These are phyloP conservation scores for Phaseolus lunatus DNA, from an alignment of 306 rosid genomes.

Conservation along the genomic window DNA sequence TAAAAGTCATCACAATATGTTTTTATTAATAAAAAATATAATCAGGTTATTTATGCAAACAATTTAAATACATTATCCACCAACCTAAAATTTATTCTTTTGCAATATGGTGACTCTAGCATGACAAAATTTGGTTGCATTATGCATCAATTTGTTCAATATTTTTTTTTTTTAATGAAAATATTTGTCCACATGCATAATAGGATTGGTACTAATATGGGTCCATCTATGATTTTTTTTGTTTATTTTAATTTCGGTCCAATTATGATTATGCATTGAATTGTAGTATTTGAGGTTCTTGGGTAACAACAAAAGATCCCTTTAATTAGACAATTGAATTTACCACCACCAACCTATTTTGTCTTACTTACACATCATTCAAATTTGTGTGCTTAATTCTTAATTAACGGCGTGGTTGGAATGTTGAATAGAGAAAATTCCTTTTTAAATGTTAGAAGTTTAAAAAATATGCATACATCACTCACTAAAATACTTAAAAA, in stretches of 20 bases:
- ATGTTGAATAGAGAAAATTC: not conserved
- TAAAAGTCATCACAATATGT: not conserved
- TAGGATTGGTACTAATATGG: not conserved
- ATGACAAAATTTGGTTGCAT: not conserved
- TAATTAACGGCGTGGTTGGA: not conserved
- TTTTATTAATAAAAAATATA: not conserved
- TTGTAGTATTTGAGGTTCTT: not conserved
- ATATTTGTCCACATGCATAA: not conserved
- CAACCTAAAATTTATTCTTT: not conserved
- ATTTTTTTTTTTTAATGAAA: not conserved
- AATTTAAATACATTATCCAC: not conserved
- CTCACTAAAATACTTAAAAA: not conserved
- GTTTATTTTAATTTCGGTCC: not conserved
- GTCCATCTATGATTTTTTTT: not conserved
- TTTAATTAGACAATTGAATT: not conserved
- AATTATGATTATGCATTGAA: not conserved
- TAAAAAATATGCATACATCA: not conserved
- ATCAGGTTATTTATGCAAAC: not conserved
- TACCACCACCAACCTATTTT: conserved; percentile 40
- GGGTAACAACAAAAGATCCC: not conserved
- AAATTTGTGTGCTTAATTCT: not conserved
- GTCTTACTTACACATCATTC: not conserved
- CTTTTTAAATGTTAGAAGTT: not conserved
- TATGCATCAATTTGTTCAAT: not conserved
- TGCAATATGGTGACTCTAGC: not conserved